A percentile compares a stretch with the other conserved stretches of the same genome.
Conservation (phyloP, 2,329 filamentous ascomycete genomes). For the Monilinia polystroma region DNA sequence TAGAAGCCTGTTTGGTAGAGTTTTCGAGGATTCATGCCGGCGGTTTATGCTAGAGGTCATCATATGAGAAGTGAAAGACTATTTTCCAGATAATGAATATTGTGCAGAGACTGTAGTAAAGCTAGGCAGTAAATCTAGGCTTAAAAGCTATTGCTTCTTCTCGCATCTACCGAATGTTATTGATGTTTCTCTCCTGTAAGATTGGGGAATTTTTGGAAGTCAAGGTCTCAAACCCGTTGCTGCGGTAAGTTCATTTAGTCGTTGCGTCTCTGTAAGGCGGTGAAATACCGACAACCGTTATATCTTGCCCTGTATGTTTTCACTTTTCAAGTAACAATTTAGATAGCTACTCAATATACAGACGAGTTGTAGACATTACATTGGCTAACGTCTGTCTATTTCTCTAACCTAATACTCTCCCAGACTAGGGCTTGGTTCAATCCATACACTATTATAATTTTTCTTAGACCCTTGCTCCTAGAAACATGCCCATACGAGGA, state of each 20-base stretch:
- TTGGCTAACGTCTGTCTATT: not conserved
- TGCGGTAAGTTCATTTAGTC: no score
- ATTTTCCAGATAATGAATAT: not conserved
- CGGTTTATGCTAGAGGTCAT: not conserved
- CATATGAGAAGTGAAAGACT: not conserved
- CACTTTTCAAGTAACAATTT: not conserved
- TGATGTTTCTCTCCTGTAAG: no score
- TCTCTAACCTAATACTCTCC: not conserved
- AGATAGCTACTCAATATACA: not conserved
- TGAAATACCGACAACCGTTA: not conserved
- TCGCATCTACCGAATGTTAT: no score
- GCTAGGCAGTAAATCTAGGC: no score
- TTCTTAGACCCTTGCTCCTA: no score
- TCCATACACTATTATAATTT: not conserved
- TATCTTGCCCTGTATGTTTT: not conserved
- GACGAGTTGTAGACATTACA: not conserved
- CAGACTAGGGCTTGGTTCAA: no score
- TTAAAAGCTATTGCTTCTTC: no score
- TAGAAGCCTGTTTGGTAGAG: not conserved
- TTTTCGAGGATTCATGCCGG: not conserved
- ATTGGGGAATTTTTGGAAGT: no score
- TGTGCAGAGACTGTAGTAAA: not conserved
- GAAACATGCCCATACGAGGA: not conserved
- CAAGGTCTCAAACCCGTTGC: no score
- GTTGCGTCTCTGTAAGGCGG: not conserved